A percentile compares a stretch with the other conserved stretches of the same genome.
These are phyloP conservation scores for Knoxdaviesia capensis DNA, from an alignment of 2,329 filamentous ascomycete genomes.

Conservation along the genomic window DNA sequence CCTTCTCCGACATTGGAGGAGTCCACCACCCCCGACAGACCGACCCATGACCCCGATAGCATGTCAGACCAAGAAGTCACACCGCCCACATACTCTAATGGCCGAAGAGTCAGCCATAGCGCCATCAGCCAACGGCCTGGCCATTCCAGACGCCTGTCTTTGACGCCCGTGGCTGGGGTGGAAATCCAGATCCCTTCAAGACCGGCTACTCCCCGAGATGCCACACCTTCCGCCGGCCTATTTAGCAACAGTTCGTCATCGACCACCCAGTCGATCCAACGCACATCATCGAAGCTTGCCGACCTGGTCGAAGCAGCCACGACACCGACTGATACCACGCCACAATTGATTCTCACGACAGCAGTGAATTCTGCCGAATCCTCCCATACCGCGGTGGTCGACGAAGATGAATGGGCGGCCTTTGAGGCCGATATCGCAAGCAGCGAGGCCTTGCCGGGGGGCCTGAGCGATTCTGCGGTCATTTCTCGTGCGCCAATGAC, in stretches of 20 bases:
- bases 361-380: neutral
- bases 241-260: conserved; percentile 7
- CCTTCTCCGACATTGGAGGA: too few species aligned
- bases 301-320: too few species aligned
- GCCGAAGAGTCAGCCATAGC: too few species aligned
- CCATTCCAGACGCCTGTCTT: conserved; percentile 22
- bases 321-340: too few species aligned
- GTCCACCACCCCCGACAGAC: too few species aligned
- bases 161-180: conserved; percentile 31
- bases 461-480: too few species aligned
- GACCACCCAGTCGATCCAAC: neutral
- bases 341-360: too few species aligned
- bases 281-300: neutral
- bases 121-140: too few species aligned
- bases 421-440: conserved; percentile 66
- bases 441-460: conserved; percentile 8
- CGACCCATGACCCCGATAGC: too few species aligned
- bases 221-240: conserved; percentile 21
- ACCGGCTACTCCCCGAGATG: conserved; percentile 33
- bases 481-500: too few species aligned
- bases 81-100: too few species aligned
- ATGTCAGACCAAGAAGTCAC: too few species aligned
- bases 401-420: conserved; percentile 71
- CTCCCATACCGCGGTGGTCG: conserved; percentile 14
- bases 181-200: conserved; percentile 44